Conservation (phyloP, 805 yeast genomes). For the Sugiyamaella valdiviana region DNA sequence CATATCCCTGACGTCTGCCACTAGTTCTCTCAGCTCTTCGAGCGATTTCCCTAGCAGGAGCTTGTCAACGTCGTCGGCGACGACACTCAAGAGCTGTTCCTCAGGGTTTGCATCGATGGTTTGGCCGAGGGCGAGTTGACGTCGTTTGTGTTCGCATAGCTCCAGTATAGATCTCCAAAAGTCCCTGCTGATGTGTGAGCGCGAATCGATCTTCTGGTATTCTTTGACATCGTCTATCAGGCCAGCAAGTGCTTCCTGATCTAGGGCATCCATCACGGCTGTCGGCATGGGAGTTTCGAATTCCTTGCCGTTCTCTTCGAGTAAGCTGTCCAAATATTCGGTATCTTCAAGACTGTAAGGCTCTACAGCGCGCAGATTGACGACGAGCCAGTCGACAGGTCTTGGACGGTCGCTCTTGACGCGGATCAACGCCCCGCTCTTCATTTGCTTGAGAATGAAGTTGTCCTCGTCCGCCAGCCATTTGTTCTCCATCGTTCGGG, state of each 20-base stretch:
- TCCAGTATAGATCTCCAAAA: conserved; percentile 21
- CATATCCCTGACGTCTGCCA: conserved; percentile 18
- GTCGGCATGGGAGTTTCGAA: conserved; percentile 20
- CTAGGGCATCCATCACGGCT: conserved; percentile 17
- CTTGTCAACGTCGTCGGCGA: conserved; percentile 26
- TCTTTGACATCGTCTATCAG: conserved; percentile 12
- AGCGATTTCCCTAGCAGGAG: conserved; percentile 24
- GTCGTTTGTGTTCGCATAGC: conserved; percentile 12
- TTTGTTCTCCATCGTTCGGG: conserved; percentile 4
- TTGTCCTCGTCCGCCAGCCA: conserved; percentile 29
- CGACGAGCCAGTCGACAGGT: conserved; percentile 24
- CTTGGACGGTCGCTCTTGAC: conserved; percentile 23
- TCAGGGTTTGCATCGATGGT: not conserved
- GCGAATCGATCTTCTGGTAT: conserved; percentile 9
- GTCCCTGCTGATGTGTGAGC: conserved; percentile 8
- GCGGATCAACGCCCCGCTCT: conserved; percentile 28
- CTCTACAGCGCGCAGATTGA: conserved; percentile 12
- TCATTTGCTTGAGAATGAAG: conserved; percentile 27
- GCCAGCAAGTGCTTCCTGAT: conserved; percentile 12
- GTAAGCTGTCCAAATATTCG: conserved; percentile 16
- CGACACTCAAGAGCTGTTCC: conserved; percentile 15
- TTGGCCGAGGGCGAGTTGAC: not conserved
- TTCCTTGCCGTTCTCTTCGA: conserved; percentile 11
- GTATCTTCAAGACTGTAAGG: conserved; percentile 14
- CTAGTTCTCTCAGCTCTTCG: conserved; percentile 23